A percentile compares a stretch with the other conserved stretches of the same genome.
These are phyloP conservation scores for Dioscorea cayenensis DNA, from an alignment of 116 monocot species.

Conservation along the genomic window DNA sequence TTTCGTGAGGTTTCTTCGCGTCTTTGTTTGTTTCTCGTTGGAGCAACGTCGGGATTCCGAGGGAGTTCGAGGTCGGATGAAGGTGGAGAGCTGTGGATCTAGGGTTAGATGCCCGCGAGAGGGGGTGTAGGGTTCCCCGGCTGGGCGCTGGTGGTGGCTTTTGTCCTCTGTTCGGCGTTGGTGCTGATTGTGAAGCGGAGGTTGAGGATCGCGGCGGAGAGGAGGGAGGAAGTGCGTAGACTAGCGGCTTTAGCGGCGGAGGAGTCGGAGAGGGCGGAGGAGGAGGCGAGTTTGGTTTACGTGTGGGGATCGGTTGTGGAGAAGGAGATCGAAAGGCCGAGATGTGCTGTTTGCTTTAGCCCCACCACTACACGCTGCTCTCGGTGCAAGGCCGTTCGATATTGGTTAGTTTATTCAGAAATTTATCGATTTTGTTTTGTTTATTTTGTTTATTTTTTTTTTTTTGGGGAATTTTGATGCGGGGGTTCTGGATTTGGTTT, in stretches of 20 bases:
- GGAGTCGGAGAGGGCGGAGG: constrained; percentile 34
- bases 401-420: constrained; percentile 51
- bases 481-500: not conserved
- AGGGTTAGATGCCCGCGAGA: constrained; percentile 5
- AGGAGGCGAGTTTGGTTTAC: constrained; percentile 14
- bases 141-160: constrained; percentile 7
- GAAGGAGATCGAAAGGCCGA: constrained; percentile 1
- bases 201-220: constrained; percentile 21
- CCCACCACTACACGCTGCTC: constrained; percentile 64
- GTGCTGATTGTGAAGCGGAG: constrained; percentile 17
- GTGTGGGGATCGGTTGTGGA: not conserved
- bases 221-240: constrained; percentile 41
- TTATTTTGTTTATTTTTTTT: not conserved
- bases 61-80: constrained; percentile 5
- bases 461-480: too few species aligned
- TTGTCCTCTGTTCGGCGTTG: constrained; percentile 14
- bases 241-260: constrained; percentile 26
- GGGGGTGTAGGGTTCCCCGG: constrained; percentile 7
- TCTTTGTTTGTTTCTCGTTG: not conserved
- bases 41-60: not conserved
- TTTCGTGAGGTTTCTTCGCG: not conserved
- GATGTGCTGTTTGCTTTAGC: constrained; percentile 60
- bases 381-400: constrained; percentile 74
- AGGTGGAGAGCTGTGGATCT: not conserved
- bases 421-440: not conserved